Percentiles rank a stretch among this genome's conserved stretches.
Conservation (phyloP, 192 early-diverging fungal species). For the Dissophora ornata region DNA sequence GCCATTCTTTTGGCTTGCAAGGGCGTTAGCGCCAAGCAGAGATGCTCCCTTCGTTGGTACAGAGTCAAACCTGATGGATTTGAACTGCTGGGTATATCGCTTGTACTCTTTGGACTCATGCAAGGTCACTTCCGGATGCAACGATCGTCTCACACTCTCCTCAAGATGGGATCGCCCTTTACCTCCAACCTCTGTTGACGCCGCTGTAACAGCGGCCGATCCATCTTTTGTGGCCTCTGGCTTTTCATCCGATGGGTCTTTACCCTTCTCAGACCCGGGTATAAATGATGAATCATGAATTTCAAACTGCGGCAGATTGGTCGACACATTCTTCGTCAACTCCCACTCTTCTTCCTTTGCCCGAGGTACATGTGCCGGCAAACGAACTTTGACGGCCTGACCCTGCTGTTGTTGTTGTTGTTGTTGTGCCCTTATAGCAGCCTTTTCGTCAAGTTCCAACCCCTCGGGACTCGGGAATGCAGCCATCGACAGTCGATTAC, state of each 20-base stretch:
- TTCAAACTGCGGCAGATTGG: constrained; percentile 41
- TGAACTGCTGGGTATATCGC: constrained; percentile 53
- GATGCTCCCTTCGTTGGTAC: constrained; percentile 30
- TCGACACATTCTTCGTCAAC: constrained; percentile 49
- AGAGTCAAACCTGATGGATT: constrained; percentile 47
- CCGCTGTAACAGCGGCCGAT: background rate
- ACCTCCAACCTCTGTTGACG: background rate
- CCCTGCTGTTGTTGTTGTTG: background rate
- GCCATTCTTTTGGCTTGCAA: background rate
- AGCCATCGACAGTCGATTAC: constrained; percentile 31
- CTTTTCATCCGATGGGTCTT: background rate
- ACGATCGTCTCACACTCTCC: constrained; percentile 24
- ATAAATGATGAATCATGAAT: constrained; percentile 36
- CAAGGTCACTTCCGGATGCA: constrained; percentile 15
- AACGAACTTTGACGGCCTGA: constrained; percentile 34
- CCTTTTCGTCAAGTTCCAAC: constrained; percentile 31
- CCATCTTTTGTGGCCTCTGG: background rate
- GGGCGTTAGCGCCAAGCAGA: constrained; percentile 12
- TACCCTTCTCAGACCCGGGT: constrained; percentile 6
- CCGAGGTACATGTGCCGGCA: constrained; percentile 22
- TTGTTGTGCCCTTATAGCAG: background rate
- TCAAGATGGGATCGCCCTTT: constrained; percentile 36
- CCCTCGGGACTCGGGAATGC: constrained; percentile 10
- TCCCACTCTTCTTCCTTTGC: constrained; percentile 43
- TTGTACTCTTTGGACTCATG: constrained; percentile 45